Evolutionary conservation across 306 rosid species (phyloP).

Genomic region (Vigna angularis): DNA sequence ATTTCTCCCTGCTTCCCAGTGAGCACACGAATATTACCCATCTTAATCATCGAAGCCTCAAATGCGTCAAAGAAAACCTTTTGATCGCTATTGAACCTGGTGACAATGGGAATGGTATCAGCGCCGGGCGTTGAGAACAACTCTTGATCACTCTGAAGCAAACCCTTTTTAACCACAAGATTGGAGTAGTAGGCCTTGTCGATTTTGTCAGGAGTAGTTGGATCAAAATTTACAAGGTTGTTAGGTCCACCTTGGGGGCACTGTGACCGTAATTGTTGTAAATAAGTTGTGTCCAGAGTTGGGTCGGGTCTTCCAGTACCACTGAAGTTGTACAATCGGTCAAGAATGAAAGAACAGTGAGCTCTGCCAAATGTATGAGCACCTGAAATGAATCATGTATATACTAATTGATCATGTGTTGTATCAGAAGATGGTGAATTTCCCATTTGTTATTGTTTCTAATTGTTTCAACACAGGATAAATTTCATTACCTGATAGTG

Average conservation of each 20-base stretch:
- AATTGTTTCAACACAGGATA: background rate
- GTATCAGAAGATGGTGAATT: background rate
- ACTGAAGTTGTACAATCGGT: conserved; percentile 48
- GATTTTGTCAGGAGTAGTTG: conserved; percentile 38
- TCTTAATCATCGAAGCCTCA: conserved; percentile 43
- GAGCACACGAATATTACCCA: conserved; percentile 46
- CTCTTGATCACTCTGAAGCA: conserved; percentile 55
- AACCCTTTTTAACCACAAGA: conserved; percentile 42
- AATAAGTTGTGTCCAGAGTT: conserved; percentile 42
- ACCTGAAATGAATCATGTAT: conserved; percentile 36
- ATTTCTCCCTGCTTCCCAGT: conserved; percentile 44
- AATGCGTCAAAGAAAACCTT: conserved; percentile 33
- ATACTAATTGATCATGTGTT: background rate
- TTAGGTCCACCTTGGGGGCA: conserved; percentile 42
- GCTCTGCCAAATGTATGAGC: conserved; percentile 57
- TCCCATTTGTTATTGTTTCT: background rate
- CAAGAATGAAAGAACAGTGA: conserved; percentile 8
- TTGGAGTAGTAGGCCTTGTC: conserved; percentile 49
- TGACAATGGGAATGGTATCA: conserved; percentile 33
- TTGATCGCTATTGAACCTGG: conserved; percentile 24
- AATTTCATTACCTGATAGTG: conserved; percentile 5
- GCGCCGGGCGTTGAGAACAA: conserved; percentile 47
- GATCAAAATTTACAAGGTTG: conserved; percentile 36
- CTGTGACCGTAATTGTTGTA: conserved; percentile 5
- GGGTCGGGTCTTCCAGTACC: conserved; percentile 37